Percentiles rank a stretch among this genome's conserved stretches.
Conservation (phyloP, 2,329 filamentous ascomycete species). For the Hymenoscyphus infarciens region DNA sequence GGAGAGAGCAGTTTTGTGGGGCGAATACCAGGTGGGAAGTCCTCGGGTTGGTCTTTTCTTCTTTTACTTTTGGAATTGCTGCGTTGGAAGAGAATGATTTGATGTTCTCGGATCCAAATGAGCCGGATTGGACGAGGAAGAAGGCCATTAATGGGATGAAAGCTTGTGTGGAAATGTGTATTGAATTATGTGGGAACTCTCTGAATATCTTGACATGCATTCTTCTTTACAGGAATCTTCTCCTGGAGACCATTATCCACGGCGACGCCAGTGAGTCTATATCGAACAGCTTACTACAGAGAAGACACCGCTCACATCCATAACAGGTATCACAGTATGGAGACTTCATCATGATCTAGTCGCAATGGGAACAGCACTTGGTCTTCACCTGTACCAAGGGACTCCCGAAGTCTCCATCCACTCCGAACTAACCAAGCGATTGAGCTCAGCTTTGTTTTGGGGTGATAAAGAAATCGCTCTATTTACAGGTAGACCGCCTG, state of each 20-base stretch:
- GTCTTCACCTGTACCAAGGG: constrained; percentile 21
- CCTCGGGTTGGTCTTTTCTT: constrained; percentile 18
- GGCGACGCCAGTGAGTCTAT: constrained; percentile 18
- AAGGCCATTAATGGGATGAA: constrained; percentile 16
- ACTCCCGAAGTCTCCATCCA: constrained; percentile 11
- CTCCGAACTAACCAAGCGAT: constrained; percentile 20
- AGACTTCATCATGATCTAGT: constrained; percentile 21
- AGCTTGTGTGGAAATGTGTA: constrained; percentile 17
- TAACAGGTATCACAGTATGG: constrained; percentile 20
- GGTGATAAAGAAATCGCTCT: constrained; percentile 39
- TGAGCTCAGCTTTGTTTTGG: constrained; percentile 20
- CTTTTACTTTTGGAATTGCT: constrained; percentile 10
- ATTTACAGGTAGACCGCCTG: constrained; percentile 42
- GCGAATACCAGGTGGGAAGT: constrained; percentile 21
- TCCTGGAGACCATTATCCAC: constrained; percentile 20
- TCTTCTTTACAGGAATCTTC: constrained; percentile 20
- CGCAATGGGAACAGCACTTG: constrained; percentile 19
- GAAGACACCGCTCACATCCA: background rate
- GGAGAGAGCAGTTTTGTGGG: constrained; percentile 18
- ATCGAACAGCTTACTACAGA: background rate
- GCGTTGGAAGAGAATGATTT: constrained; percentile 13
- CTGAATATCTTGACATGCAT: constrained; percentile 15
- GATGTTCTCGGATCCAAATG: constrained; percentile 7
- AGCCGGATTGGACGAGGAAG: constrained; percentile 4
- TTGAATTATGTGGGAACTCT: constrained; percentile 16